These are phyloP conservation scores for Neofusicoccum umdonicola DNA, from an alignment of 2,329 filamentous ascomycete genomes.

Conservation along the genomic window DNA sequence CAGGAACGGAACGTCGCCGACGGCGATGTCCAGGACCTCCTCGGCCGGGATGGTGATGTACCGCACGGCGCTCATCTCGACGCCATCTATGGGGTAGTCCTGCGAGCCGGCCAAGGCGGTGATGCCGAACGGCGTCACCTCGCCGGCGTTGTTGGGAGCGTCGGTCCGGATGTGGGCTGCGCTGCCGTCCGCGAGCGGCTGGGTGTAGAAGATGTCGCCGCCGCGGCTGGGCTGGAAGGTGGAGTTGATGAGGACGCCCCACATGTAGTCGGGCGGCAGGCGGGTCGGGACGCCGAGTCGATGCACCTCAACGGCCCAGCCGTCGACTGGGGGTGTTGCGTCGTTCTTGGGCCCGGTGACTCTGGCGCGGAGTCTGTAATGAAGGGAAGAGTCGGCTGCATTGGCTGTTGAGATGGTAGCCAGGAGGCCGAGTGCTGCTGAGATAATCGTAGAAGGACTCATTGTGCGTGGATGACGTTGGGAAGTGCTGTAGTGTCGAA, in stretches of 20 bases:
- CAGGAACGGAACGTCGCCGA: background rate
- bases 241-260: background rate
- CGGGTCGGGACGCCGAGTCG: background rate
- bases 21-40: background rate
- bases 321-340: background rate
- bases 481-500: too few relatives aligned
- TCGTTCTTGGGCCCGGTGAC: background rate
- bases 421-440: background rate
- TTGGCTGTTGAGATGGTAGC: background rate
- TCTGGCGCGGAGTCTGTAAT: background rate
- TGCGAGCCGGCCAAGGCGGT: background rate
- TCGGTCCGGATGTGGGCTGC: background rate
- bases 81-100: background rate
- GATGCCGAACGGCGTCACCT: background rate
- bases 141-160: background rate
- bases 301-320: background rate
- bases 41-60: too few relatives aligned
- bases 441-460: background rate
- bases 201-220: slow-evolving; percentile 3
- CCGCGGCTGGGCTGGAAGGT: background rate
- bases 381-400: background rate
- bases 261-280: background rate
- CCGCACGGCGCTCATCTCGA: background rate
- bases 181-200: background rate
- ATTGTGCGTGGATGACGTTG: background rate